Evolutionary conservation across 2,329 filamentous ascomycete species (phyloP).

Genomic region (Epichloe glyceriae): DNA sequence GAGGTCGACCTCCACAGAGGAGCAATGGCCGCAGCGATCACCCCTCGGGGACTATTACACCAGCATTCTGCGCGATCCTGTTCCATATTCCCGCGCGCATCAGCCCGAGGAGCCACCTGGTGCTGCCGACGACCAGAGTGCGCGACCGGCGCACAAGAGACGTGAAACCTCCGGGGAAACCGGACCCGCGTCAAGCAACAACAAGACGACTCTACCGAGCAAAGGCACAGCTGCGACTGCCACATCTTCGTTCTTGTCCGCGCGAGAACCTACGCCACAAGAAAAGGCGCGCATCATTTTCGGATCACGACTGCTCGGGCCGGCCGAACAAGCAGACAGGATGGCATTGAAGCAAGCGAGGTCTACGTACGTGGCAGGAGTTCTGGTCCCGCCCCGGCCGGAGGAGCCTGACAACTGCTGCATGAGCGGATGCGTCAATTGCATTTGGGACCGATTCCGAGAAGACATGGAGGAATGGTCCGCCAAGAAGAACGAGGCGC

Average conservation of each 20-base stretch:
- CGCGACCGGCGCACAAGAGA: conserved; percentile 4
- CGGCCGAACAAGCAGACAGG: conserved; percentile 52
- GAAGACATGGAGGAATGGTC: conserved; percentile 92
- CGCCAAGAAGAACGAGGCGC: conserved; percentile 48
- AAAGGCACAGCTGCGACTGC: conserved; percentile 5
- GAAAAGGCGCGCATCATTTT: conserved; percentile 61
- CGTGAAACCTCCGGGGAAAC: background rate
- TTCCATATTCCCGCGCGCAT: conserved; percentile 22
- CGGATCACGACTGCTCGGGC: conserved; percentile 63
- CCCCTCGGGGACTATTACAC: conserved; percentile 49
- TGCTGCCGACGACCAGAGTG: conserved; percentile 20
- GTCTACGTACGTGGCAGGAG: conserved; percentile 58
- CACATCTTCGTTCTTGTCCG: conserved; percentile 8
- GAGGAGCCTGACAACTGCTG: conserved; percentile 95
- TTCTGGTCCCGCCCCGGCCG: conserved; percentile 71
- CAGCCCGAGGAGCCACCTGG: conserved; percentile 33
- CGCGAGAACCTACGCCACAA: conserved; percentile 28
- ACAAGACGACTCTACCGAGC: conserved; percentile 16
- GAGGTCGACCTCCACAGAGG: conserved; percentile 7
- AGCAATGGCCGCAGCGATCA: conserved; percentile 23
- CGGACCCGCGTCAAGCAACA: background rate
- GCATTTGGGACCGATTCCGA: conserved; percentile 84
- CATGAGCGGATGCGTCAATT: conserved; percentile 97
- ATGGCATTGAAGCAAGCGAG: conserved; percentile 43
- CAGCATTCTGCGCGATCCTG: conserved; percentile 35